These are phyloP conservation scores for Lactuca saligna DNA, from an alignment of 129 eudicot genomes.

Conservation along the genomic window DNA sequence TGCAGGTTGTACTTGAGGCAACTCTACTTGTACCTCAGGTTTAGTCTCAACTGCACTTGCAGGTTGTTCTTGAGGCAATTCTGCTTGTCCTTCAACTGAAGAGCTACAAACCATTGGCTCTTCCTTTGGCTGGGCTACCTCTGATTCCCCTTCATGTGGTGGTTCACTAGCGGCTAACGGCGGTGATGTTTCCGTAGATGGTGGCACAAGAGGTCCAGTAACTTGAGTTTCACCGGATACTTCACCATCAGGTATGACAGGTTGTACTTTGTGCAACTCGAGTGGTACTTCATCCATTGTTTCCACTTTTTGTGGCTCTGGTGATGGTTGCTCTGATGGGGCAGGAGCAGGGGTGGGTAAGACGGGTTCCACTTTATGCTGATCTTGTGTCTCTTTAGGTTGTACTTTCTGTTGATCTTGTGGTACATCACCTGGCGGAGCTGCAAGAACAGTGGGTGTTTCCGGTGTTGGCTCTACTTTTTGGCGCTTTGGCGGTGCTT, in stretches of 20 bases:
- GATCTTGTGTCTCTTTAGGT: conserved; percentile 14
- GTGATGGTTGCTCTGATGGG: neutral
- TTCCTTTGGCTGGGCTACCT: neutral
- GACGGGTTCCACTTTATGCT: conserved; percentile 3
- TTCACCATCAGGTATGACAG: neutral
- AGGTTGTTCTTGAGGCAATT: neutral
- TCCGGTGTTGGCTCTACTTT: conserved; percentile 21
- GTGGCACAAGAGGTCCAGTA: neutral
- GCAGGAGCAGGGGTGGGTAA: neutral
- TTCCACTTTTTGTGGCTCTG: conserved; percentile 15
- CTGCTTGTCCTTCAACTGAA: conserved; percentile 8
- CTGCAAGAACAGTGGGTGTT: neutral
- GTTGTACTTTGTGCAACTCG: conserved; percentile 31
- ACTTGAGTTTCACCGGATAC: neutral
- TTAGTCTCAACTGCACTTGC: neutral
- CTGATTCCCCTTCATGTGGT: neutral
- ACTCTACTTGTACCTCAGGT: neutral
- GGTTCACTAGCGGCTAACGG: neutral
- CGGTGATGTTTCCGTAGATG: conserved; percentile 8
- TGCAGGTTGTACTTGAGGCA: too few species aligned
- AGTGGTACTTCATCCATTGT: conserved; percentile 10
- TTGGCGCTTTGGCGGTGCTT: conserved; percentile 33
- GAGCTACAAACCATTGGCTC: conserved; percentile 16
- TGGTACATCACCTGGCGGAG: conserved; percentile 18
- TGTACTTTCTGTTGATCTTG: conserved; percentile 30